Base-by-base conservation (phyloP, 106 monocot species). In the Gastrodia elata region DNA sequence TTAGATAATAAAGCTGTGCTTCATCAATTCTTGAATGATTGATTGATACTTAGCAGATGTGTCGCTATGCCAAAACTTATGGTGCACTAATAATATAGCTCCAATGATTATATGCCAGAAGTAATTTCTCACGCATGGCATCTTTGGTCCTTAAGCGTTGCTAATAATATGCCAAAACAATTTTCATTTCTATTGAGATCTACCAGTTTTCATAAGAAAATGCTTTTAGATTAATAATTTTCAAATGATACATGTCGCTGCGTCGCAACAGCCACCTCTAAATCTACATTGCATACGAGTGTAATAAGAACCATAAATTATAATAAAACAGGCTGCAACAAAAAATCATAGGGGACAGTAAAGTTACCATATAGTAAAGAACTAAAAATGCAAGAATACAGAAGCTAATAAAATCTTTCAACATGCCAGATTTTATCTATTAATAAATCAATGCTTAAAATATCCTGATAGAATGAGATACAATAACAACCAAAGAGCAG, bases 351-450 rank as follows among this genome's bases (percentile, higher is more conserved):
- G 27, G 27, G 14, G 61, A 61, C 30, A 32, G 10, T n/a, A 4
- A 30, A 13, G 27, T 61, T 61, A 61, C 27, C 30, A 13, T 0
- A 32, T 24, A 61, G 32, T 5, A 32, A 61, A 30, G 30, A 2
- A 6, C 1, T 4, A 32, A 61, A 28, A 61, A 61, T 6, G 32
- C 30, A 32, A 32, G 32, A 61, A 14, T 61, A 61, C 30, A 30
- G 32, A 52, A 61, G 32, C 27, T 32, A 61, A 32, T 61, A 61
- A 32, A 61, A 61, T 24, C 61, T 32, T 61, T 61, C 61, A 61
- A 15, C 28, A 61, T 33, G 6, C 7, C 20, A 1, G 20, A 5
- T 3, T 32, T 13, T 61, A 28, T 59, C 59, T 30, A 27, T 28
- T 28, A 59, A 30, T 8, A 16, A 59, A 59, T 9, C 59, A 59